Percentiles rank a stretch among this genome's conserved stretches.
phyloP scores from a whole-genome alignment of 139 green algal species.

The Tetradesmus lagerheimii region DNA sequence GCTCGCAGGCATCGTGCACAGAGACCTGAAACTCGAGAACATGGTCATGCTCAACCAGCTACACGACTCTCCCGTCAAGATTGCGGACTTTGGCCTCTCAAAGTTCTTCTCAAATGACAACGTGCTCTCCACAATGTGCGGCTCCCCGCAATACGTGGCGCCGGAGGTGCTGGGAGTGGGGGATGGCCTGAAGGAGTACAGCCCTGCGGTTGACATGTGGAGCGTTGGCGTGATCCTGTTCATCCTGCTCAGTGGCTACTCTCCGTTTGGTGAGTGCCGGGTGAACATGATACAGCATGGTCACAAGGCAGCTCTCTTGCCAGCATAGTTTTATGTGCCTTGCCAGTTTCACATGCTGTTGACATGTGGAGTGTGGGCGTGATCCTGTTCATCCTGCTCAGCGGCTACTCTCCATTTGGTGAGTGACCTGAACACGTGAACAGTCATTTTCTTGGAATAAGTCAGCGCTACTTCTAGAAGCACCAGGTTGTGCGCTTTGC shows the following conservation, averaged over 20 bases:
- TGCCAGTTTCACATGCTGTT: no score
- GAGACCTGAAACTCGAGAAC: constrained; percentile 92
- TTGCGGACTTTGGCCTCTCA: constrained; percentile 87
- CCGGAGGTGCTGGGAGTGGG: constrained; percentile 73
- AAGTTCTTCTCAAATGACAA: constrained; percentile 83
- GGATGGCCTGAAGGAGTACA: constrained; percentile 75
- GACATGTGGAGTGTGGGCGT: constrained; percentile 86
- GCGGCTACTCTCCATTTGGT: constrained; percentile 84
- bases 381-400: constrained; percentile 78
- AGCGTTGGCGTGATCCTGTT: constrained; percentile 86
- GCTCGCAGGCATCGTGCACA: constrained; percentile 79
- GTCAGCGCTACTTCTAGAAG: no score
- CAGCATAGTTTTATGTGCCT: no score
- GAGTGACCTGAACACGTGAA: no score
- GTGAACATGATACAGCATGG: no score
- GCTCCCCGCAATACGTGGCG: constrained; percentile 69
- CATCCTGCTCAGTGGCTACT: constrained; percentile 75
- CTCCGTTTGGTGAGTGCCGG: constrained; percentile 81
- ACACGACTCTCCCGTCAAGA: constrained; percentile 80
- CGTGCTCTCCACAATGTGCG: constrained; percentile 84
- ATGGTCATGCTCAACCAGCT: constrained; percentile 82
- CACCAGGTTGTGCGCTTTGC: neutral
- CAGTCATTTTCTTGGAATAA: no score
- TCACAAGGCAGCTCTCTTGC: no score
- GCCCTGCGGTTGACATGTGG: constrained; percentile 85